Conservation (phyloP, 257 asterid species). For the Verbena officinalis region DNA sequence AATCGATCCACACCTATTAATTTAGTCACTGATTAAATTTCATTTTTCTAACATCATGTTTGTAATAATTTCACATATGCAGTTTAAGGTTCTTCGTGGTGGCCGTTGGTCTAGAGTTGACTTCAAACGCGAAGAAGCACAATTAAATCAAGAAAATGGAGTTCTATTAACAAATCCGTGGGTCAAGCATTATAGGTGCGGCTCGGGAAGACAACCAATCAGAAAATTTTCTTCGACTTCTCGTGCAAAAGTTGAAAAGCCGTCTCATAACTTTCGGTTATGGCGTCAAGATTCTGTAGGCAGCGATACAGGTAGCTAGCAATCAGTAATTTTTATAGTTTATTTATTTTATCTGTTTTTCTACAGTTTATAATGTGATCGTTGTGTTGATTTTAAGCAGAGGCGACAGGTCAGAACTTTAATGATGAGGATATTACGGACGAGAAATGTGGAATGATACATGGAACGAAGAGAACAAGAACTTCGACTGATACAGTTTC, state of each 20-base stretch:
- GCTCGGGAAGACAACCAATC: slow-evolving; percentile 28
- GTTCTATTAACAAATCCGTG: slow-evolving; percentile 44
- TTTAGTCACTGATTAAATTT: not conserved
- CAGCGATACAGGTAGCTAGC: slow-evolving; percentile 43
- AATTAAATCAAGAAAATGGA: slow-evolving; percentile 28
- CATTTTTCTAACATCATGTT: not conserved
- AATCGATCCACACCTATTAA: no score
- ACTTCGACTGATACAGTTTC: slow-evolving; percentile 23
- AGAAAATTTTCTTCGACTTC: slow-evolving; percentile 23
- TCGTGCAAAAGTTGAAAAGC: slow-evolving; percentile 16
- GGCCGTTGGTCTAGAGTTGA: slow-evolving; percentile 55
- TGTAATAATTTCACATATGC: slow-evolving; percentile 1
- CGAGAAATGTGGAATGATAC: slow-evolving; percentile 29
- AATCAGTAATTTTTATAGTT: not conserved
- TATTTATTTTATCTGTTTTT: no score
- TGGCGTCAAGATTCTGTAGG: slow-evolving; percentile 33
- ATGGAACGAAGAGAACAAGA: slow-evolving; percentile 42
- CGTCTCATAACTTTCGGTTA: slow-evolving; percentile 24
- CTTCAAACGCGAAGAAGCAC: slow-evolving; percentile 37
- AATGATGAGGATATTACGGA: slow-evolving; percentile 46
- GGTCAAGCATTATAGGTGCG: slow-evolving; percentile 51
- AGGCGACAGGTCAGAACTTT: slow-evolving; percentile 63
- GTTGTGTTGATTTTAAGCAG: slow-evolving; percentile 36
- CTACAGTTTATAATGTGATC: not conserved
- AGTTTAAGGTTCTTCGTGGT: slow-evolving; percentile 57